Percentiles rank a stretch among this genome's conserved stretches.
These are phyloP conservation scores for Candida hispaniensis DNA, from an alignment of 805 yeast species.

Conservation along the genomic window DNA sequence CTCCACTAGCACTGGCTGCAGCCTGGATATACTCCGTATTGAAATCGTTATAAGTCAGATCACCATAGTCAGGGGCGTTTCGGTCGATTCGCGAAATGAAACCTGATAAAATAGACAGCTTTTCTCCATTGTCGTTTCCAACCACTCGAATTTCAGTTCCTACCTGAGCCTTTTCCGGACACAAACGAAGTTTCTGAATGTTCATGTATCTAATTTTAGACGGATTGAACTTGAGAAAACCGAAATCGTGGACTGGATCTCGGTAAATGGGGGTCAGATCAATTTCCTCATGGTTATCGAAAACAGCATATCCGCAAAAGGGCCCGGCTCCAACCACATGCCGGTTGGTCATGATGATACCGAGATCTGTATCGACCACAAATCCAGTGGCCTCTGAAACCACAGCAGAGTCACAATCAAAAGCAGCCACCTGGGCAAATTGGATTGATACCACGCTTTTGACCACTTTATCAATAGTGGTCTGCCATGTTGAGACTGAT, in stretches of 20 bases:
- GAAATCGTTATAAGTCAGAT: constrained; percentile 79
- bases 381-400: constrained; percentile 89
- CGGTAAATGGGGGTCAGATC: constrained; percentile 77
- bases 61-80: constrained; percentile 91
- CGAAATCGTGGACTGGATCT: constrained; percentile 94
- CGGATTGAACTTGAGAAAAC: constrained; percentile 74
- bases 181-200: constrained; percentile 51
- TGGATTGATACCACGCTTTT: constrained; percentile 82
- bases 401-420: constrained; percentile 73
- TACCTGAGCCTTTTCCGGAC: constrained; percentile 78
- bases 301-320: constrained; percentile 80
- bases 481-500: constrained; percentile 51
- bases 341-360: constrained; percentile 81
- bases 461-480: constrained; percentile 70
- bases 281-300: constrained; percentile 90
- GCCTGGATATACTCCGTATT: constrained; percentile 93
- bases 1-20: constrained; percentile 93
- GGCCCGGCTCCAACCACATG: constrained; percentile 98
- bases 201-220: constrained; percentile 61
- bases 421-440: constrained; percentile 74
- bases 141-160: constrained; percentile 90
- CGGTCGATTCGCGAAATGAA: constrained; percentile 75
- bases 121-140: constrained; percentile 96
- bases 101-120: constrained; percentile 78
- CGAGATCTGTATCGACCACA: constrained; percentile 72